Evolutionary conservation across 495 filamentous ascomycete species (phyloP).

Genomic region (Cercophora newfieldiana): DNA sequence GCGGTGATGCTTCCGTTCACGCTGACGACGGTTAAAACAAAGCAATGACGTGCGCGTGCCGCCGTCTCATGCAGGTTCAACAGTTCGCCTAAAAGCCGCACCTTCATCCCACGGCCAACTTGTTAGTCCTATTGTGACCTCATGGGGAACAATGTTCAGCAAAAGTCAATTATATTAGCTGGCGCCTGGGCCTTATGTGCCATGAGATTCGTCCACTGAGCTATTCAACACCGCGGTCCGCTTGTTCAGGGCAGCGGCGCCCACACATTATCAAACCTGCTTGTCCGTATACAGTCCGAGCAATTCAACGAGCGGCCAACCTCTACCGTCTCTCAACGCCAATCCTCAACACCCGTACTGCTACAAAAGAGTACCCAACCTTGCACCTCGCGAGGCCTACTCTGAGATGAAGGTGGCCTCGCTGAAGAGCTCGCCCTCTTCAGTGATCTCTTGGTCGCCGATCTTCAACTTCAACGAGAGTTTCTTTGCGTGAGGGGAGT

Average conservation of each 20-base stretch:
- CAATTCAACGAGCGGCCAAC: slow-evolving; percentile 13
- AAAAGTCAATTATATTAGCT: slow-evolving; percentile 19
- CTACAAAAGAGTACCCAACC: slow-evolving; percentile 19
- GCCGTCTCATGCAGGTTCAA: neutral
- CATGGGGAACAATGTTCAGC: neutral
- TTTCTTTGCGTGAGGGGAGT: slow-evolving; percentile 54
- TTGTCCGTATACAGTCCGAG: slow-evolving; percentile 9
- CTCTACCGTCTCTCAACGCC: slow-evolving; percentile 20
- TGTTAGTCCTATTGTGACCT: neutral
- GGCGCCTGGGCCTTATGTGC: slow-evolving; percentile 11
- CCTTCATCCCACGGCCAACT: neutral
- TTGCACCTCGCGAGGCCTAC: slow-evolving; percentile 14
- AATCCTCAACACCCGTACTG: slow-evolving; percentile 15
- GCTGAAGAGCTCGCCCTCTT: slow-evolving; percentile 74
- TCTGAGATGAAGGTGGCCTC: slow-evolving; percentile 91
- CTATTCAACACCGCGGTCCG: slow-evolving; percentile 11
- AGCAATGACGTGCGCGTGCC: neutral
- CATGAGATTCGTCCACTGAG: slow-evolving; percentile 2
- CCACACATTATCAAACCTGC: neutral
- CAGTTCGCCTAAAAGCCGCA: neutral
- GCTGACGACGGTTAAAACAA: neutral
- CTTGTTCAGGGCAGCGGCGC: slow-evolving; percentile 4
- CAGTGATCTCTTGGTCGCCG: slow-evolving; percentile 70
- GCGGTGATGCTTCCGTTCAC: neutral
- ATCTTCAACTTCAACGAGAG: slow-evolving; percentile 78